Evolutionary conservation across 2,329 filamentous ascomycete genomes (phyloP), one percentile per base, ranked within the genome.

Genomic region (Colletotrichum australisinense): DNA sequence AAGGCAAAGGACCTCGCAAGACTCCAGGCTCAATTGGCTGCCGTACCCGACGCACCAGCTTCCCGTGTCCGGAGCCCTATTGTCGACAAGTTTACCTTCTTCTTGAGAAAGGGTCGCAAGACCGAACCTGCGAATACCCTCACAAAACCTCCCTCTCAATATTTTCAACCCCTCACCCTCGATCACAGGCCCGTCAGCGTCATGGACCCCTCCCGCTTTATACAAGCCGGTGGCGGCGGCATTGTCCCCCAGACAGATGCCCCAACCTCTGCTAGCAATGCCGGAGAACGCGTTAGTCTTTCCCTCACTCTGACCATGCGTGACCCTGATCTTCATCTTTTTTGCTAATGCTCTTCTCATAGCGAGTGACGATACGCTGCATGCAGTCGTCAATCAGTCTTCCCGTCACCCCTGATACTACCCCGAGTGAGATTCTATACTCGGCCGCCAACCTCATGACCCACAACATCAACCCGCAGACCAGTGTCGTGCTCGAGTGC

Each of bases 201-300:
- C 55, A 71, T 74, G 72, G 63, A 72, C 38, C 72, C 72, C n/a
- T 59, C 68, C 32, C 67, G 73, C 65, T 82, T 82, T 62, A 87
- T 88, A 69, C 83, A 85, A 72, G 79, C 80, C n/a, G 85, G 86
- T 30, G 86, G 84, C 14, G 84, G 80, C 75, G 86, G 86, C 70
- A 83, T 86, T 69, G 84, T 86, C 6, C 85, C 86, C 52, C 85
- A 86, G 64, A 92, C 88, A 56, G 94, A 97, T 84, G 94, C 94
- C 26, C 95, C 95, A 1, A 86, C 92, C 11, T 95, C 94, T 67
- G 94, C 94, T 16, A 92, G 93, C 72, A 97, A 97, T 83, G 90
- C 93, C 74, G 93, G 92, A 58, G 93, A 95, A 79, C 88, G 95
- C 77, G 92, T 93, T 83, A 87, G 91, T 68, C 24, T 19, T 12